Conservation (phyloP, 2,329 filamentous ascomycete genomes). For the Penicillium brevicompactum region DNA sequence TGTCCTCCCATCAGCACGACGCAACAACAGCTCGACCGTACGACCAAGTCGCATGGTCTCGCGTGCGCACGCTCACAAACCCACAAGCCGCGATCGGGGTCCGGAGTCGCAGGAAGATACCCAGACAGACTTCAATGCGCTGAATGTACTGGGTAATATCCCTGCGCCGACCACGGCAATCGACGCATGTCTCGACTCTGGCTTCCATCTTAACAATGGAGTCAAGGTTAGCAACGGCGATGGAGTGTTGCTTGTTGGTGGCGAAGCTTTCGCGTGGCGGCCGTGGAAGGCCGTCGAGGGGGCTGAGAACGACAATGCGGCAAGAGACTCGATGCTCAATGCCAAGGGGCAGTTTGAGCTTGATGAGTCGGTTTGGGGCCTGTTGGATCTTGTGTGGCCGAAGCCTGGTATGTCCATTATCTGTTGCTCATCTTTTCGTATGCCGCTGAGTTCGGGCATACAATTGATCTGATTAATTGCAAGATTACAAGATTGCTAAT, state of each 20-base stretch:
- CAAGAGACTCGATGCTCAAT: conserved; percentile 63
- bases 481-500: background rate
- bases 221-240: conserved; percentile 67
- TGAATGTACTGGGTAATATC: conserved; percentile 77
- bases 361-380: conserved; percentile 67
- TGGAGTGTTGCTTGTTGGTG: conserved; percentile 77
- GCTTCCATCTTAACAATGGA: conserved; percentile 85
- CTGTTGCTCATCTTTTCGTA: conserved; percentile 5
- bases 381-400: conserved; percentile 80
- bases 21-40: conserved; percentile 29
- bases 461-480: too few relatives aligned
- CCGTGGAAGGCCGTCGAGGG: conserved; percentile 66
- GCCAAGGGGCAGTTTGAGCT: conserved; percentile 80
- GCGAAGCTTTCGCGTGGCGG: conserved; percentile 85
- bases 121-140: conserved; percentile 69
- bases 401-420: conserved; percentile 69
- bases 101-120: conserved; percentile 63
- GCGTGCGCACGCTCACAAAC: conserved; percentile 38
- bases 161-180: conserved; percentile 79
- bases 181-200: conserved; percentile 77
- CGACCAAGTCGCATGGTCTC: conserved; percentile 36
- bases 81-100: conserved; percentile 58
- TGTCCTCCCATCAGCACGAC: conserved; percentile 13
- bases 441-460: background rate
- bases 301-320: conserved; percentile 32